Conservation (phyloP, 257 asterid species). For the Lithospermum erythrorhizon region DNA sequence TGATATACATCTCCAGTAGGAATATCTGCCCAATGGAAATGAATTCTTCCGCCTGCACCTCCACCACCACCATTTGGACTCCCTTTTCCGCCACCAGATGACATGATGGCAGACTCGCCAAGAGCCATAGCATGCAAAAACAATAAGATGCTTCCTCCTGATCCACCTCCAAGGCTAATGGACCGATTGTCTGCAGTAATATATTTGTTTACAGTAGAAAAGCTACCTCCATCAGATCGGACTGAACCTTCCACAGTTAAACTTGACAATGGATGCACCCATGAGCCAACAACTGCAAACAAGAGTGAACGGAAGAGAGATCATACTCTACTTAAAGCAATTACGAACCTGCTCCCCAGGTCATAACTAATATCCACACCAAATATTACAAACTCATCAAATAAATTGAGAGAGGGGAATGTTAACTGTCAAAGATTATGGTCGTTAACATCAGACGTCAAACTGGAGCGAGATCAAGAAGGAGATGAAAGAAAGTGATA, state of each 20-base stretch:
- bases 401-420: too few relatives aligned
- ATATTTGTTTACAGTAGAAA: constrained; percentile 19
- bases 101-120: constrained; percentile 45
- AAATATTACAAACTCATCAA: too few relatives aligned
- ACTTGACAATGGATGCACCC: constrained; percentile 62
- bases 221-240: constrained; percentile 71
- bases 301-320: constrained; percentile 6
- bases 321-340: neutral
- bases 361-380: neutral
- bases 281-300: constrained; percentile 83
- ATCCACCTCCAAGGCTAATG: constrained; percentile 89
- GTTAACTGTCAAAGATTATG: too few relatives aligned
- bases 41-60: constrained; percentile 98
- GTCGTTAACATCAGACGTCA: too few relatives aligned
- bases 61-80: constrained; percentile 73
- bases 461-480: too few relatives aligned
- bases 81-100: constrained; percentile 84
- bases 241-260: constrained; percentile 71
- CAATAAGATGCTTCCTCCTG: constrained; percentile 90
- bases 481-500: too few relatives aligned
- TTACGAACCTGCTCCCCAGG: neutral
- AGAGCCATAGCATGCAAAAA: constrained; percentile 57
- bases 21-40: constrained; percentile 92
- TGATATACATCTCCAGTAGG: constrained; percentile 88
- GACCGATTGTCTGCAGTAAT: constrained; percentile 12